Evolutionary conservation across 129 eudicot genomes (phyloP), one percentile per base, ranked within the genome.

Genomic region (Flaveria sonorensis): DNA sequence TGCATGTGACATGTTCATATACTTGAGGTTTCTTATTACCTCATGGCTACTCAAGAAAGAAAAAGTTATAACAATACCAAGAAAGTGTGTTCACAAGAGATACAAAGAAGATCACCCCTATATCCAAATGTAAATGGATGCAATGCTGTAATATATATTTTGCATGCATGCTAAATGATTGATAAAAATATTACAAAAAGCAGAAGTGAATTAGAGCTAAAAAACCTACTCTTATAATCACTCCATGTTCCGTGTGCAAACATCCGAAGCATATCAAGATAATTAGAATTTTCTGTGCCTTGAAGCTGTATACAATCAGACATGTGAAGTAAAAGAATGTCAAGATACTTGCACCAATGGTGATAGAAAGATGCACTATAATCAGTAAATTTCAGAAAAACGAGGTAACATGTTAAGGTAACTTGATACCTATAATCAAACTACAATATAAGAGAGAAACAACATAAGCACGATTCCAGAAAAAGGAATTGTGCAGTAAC

Each of bases 191-290:
- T 46, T 45, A 46, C 43, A 76, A 20, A 51, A 6, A 69, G 10
- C 30, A 57, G 7, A 67, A 15, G 5, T 52, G 4, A 20, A 52
- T 23, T 28, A 26, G 14, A 59, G 56, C 2, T n/a, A 21, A 47
- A 23, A 36, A 70, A 15, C 93, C 78, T 90, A 92, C 98, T 86
- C 83, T 92, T 92, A 72, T 85, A 92, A 48, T 92, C 96, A 81
- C 87, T 92, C 98, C 98, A 92, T 64, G 98, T 92, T 39, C 98
- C 94, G 61, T 92, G 85, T 43, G 98, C 93, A 86, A 88, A 92
- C 87, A 92, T 62, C 19, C 90, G 94, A 79, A 92, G 96, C 73
- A 92, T 82, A 81, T 88, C 90, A 42, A 90, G 86, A 74, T 81
- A 88, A 10, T 63, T 39, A 56, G 92, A 78, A 66, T 86, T 71